phyloP scores from a whole-genome alignment of 2,329 filamentous ascomycete species.

The Dactylellina leptospora region DNA sequence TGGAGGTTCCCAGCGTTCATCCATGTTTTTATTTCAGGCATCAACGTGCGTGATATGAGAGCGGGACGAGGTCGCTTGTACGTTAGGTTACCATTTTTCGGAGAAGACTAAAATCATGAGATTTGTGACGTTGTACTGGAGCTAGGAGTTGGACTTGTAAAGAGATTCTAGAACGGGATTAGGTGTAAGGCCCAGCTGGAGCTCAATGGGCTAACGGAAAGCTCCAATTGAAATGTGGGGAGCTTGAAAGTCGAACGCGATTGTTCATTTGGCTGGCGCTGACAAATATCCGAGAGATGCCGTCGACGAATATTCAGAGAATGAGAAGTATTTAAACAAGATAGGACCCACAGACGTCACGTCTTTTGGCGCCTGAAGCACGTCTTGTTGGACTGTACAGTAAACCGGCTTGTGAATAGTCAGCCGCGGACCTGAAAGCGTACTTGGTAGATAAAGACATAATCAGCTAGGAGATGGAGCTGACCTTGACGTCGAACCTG shows the following conservation, averaged over 20 bases:
- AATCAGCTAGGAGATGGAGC: no score
- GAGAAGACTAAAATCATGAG: neutral
- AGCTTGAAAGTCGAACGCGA: neutral
- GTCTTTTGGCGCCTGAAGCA: constrained; percentile 7
- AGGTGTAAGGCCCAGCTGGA: neutral
- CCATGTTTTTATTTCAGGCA: constrained; percentile 47
- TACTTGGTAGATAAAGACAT: no score
- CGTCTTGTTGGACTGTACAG: constrained; percentile 4
- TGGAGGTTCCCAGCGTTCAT: constrained; percentile 18
- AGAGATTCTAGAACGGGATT: constrained; percentile 30
- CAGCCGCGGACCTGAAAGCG: no score
- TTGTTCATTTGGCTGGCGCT: neutral
- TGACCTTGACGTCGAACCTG: no score
- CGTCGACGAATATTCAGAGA: neutral
- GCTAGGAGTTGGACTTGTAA: neutral
- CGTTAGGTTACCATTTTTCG: constrained; percentile 7
- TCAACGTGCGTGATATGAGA: constrained; percentile 19
- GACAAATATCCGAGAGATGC: constrained; percentile 10
- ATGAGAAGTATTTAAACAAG: neutral
- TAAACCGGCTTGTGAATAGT: no score
- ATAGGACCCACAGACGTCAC: neutral
- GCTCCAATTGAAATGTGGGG: neutral
- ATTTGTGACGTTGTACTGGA: neutral
- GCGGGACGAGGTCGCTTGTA: constrained; percentile 15
- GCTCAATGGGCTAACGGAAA: neutral